phyloP scores from a whole-genome alignment of 768 basidiomycete species.

The Pleurotus giganteus region DNA sequence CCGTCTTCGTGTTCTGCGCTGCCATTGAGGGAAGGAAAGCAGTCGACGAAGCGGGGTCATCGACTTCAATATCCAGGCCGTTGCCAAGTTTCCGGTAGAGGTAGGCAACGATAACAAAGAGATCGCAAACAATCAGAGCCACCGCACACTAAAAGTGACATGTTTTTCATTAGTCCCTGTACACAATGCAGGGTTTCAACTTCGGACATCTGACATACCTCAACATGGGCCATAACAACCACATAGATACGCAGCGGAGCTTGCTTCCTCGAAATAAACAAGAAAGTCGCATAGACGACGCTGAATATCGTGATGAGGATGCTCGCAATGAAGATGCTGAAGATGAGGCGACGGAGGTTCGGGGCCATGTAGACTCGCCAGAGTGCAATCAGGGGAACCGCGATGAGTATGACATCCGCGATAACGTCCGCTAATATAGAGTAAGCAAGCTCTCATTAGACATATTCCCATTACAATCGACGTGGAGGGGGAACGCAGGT shows the following conservation, averaged over 20 bases:
- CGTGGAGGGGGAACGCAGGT: not conserved
- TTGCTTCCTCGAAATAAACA: not conserved
- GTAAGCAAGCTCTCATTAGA: not conserved
- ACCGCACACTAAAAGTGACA: not conserved
- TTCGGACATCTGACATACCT: not conserved
- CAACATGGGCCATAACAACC: not conserved
- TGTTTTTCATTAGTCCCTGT: too few relatives aligned
- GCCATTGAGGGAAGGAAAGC: not conserved
- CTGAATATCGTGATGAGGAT: slow-evolving; percentile 8
- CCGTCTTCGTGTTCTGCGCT: not conserved
- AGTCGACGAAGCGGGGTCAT: not conserved
- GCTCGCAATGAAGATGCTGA: slow-evolving; percentile 9
- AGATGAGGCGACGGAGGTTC: slow-evolving; percentile 10
- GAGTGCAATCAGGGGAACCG: slow-evolving; percentile 6
- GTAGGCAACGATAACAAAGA: not conserved
- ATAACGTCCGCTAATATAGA: slow-evolving; percentile 8
- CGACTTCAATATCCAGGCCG: not conserved
- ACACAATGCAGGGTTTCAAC: too few relatives aligned
- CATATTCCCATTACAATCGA: too few relatives aligned
- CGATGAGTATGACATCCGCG: slow-evolving; percentile 9
- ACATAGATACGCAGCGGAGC: not conserved
- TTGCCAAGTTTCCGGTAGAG: not conserved
- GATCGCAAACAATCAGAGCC: not conserved
- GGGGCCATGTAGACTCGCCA: slow-evolving; percentile 8
- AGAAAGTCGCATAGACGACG: slow-evolving; percentile 3